Evolutionary conservation across 2,329 filamentous ascomycete genomes (phyloP).

Genomic region (Lachnellula subtilissima): DNA sequence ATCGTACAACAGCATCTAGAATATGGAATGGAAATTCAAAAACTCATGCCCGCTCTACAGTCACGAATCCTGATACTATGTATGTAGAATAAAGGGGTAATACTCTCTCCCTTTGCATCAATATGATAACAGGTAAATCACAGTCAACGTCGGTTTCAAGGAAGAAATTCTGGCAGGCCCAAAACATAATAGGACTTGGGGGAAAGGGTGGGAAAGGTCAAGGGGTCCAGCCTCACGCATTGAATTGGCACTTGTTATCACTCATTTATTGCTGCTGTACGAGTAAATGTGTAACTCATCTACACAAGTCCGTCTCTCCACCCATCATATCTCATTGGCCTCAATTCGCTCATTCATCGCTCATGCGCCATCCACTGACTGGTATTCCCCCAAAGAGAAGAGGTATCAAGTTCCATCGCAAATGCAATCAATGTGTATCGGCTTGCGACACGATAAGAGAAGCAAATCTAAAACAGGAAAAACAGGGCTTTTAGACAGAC

Average conservation of each 20-base stretch:
- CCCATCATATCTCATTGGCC: conserved; percentile 5
- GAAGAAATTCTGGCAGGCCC: too few species aligned
- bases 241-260: neutral
- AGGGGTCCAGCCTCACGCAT: neutral
- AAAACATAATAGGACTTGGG: too few species aligned
- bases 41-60: too few species aligned
- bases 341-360: conserved; percentile 1
- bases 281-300: conserved; percentile 2
- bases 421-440: conserved; percentile 24
- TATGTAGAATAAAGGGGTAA: too few species aligned
- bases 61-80: too few species aligned
- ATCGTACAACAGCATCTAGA: too few species aligned
- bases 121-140: too few species aligned
- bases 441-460: conserved; percentile 22
- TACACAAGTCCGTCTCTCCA: conserved; percentile 18
- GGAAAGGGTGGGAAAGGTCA: neutral
- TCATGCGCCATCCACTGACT: conserved; percentile 10
- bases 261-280: neutral
- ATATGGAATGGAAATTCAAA: too few species aligned
- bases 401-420: conserved; percentile 22
- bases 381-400: conserved; percentile 11
- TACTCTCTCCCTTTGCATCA: too few species aligned
- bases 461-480: conserved; percentile 27
- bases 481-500: conserved; percentile 24
- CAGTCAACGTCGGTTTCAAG: too few species aligned